Percentiles rank a stretch among this genome's conserved stretches.
These are phyloP conservation scores for Maudiozyma turicensis DNA, from an alignment of 805 yeast genomes.

Conservation along the genomic window DNA sequence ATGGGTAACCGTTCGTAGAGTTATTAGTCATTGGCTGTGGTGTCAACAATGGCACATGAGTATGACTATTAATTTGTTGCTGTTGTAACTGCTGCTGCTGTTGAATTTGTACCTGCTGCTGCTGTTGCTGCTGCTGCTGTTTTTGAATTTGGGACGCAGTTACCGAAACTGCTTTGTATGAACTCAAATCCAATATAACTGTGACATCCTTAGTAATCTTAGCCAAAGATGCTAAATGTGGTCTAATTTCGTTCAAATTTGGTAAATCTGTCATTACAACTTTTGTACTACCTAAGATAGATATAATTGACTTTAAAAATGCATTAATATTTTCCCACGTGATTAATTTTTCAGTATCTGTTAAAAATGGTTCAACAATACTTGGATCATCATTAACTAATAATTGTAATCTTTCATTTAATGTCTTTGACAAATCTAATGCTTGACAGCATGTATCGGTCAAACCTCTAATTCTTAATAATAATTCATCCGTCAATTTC, in stretches of 20 bases:
- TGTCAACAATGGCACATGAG: conserved; percentile 15
- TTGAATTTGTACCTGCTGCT: conserved; percentile 3
- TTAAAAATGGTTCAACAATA: conserved; percentile 31
- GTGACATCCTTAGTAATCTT: conserved; percentile 89
- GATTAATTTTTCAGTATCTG: conserved; percentile 42
- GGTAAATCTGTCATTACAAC: conserved; percentile 75
- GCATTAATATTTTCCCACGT: conserved; percentile 82
- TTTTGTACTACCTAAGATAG: conserved; percentile 75
- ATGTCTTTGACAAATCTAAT: conserved; percentile 68
- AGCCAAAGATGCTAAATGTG: conserved; percentile 71
- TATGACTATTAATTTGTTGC: conserved; percentile 7
- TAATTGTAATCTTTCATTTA: conserved; percentile 46
- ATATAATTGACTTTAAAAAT: conserved; percentile 74
- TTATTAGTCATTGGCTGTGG: conserved; percentile 12
- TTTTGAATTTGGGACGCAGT: conserved; percentile 11
- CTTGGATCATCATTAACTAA: conserved; percentile 25
- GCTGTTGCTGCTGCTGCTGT: conserved; percentile 10
- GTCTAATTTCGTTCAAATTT: conserved; percentile 65
- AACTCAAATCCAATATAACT: conserved; percentile 62
- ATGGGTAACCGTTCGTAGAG: conserved; percentile 8
- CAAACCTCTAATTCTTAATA: conserved; percentile 63
- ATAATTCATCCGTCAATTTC: conserved; percentile 29
- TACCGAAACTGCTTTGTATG: conserved; percentile 33
- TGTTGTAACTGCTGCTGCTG: conserved; percentile 3
- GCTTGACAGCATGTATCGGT: conserved; percentile 70